Evolutionary conservation across 2,329 filamentous ascomycete genomes (phyloP), one percentile per base, ranked within the genome.

Genomic region (Periglandula ipomoeae): DNA sequence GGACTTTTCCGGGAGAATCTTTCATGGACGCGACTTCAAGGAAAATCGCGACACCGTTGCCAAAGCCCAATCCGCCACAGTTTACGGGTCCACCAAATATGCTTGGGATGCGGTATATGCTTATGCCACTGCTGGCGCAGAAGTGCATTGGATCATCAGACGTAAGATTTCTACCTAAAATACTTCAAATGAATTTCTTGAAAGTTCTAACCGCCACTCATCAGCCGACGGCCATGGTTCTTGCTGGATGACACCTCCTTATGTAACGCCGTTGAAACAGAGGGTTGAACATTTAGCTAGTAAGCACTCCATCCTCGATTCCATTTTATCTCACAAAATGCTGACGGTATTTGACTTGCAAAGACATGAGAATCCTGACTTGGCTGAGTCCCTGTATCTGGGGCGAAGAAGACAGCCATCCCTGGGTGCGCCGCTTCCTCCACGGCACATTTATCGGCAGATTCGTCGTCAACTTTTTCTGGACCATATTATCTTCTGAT

Each of bases 371-470:
- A 0, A 73, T 85, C 53, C 65, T 89, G 47, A 85, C 80, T 2
- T 89, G 83, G 81, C 81, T 90, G 63, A 82, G 78, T 46, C 86
- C 87, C 0, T 89, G 85, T 59, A 74, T 85, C 13, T 90, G 84
- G 82, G 83, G 81, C 4, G 69, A 72, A 2, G 75, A 73, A 2
- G 82, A 81, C 57, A 83, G 82, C 1, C 84, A 75, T 54, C 67
- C 72, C 11, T 66, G 65, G 10, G 67, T 78, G 2, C 72, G 79
- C 3, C 59, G 63, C 9, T 78, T 84, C 51, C 67, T 82, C 42
- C 81, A 85, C 53, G 68, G 70, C 20, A 84, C 78, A 0, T 63
- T 67, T 30, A 47, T 83, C 2, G 82, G 82, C 2, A 72, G 79
- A 1, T 68, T 66, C 45, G 61, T 85, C 19, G 74, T 79, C 4